Evolutionary conservation across 768 basidiomycete genomes (phyloP).

Genomic region (Russula brevipes): DNA sequence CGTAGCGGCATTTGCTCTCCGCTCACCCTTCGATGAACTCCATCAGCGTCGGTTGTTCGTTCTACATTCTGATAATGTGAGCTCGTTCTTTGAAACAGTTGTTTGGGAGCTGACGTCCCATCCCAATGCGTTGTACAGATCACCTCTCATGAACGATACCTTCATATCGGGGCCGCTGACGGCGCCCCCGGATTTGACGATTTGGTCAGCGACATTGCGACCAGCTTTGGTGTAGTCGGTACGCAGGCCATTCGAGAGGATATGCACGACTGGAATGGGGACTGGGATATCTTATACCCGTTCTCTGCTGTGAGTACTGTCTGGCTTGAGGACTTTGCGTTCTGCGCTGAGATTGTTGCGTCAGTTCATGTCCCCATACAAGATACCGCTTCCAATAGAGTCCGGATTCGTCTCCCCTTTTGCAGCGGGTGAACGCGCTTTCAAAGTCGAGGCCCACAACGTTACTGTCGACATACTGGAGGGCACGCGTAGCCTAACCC

Average conservation of each 20-base stretch:
- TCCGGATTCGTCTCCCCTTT: constrained; percentile 29
- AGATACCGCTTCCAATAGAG: constrained; percentile 57
- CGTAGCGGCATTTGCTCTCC: constrained; percentile 57
- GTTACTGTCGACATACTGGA: constrained; percentile 48
- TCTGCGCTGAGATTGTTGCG: constrained; percentile 11
- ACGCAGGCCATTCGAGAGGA: constrained; percentile 41
- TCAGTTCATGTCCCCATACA: constrained; percentile 82
- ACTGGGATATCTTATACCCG: constrained; percentile 86
- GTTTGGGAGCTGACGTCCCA: background rate
- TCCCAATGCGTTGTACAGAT: constrained; percentile 41
- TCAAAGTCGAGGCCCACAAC: constrained; percentile 54
- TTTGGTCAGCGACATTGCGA: constrained; percentile 57
- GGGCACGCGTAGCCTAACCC: constrained; percentile 63
- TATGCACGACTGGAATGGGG: constrained; percentile 73
- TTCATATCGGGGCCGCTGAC: constrained; percentile 82
- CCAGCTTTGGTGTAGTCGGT: constrained; percentile 49
- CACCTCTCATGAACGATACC: constrained; percentile 60
- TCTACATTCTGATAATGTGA: constrained; percentile 80
- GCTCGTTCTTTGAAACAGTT: constrained; percentile 28
- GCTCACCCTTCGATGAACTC: constrained; percentile 67
- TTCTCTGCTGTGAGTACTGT: constrained; percentile 57
- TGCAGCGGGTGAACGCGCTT: constrained; percentile 33
- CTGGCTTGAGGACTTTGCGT: background rate
- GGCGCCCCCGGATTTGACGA: constrained; percentile 67
- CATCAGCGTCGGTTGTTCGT: constrained; percentile 88